Evolutionary conservation across 2,329 filamentous ascomycete genomes (phyloP), one percentile per base, ranked within the genome.

Genomic region (Domatiomyces globalis): DNA sequence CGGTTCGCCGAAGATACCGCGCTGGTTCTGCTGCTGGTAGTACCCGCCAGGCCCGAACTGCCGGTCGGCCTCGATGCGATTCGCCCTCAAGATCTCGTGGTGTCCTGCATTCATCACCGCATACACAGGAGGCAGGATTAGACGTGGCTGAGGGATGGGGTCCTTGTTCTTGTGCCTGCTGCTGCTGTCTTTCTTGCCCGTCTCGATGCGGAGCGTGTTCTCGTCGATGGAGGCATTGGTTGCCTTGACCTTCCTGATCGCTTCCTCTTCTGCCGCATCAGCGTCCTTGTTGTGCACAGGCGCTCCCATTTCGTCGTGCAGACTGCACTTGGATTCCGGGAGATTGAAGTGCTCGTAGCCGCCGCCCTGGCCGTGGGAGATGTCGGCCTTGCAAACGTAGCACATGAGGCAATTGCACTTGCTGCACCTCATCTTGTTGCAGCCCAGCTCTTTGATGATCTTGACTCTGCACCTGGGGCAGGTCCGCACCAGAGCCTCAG

Each of bases 401-500:
- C 78, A 81, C 65, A 80, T 77, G 6, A 69, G 53, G 44, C 73
- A 73, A 2, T 60, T 54, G 59, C 78, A 81, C n/a, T 75, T 74
- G 0, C 77, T 71, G 64, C 87, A 94, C 0, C 66, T 74, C 77
- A 94, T 86, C 67, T 89, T 89, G 69, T 94, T 94, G 69, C 87
- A 94, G 2, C 87, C 87, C 29, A 71, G 65, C 36, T 82, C 77
- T 63, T 94, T 94, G 64, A 94, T 76, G 60, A 90, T 92, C 0
- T 81, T 79, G n/a, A 79, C 77, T n/a, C 74, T 71, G 67, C 84
- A 83, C 56, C 71, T 72, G 52, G 72, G 64, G 49, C 87, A 94
- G 25, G 72, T 79, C 18, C 87, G 78, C 50, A 94, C 84, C 58
- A 94, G 61, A 1, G 87, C 87, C 15, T 77, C 75, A 2, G 84